These are phyloP conservation scores for Erodium maritimum DNA, from an alignment of 345 rosid species.

Conservation along the genomic window DNA sequence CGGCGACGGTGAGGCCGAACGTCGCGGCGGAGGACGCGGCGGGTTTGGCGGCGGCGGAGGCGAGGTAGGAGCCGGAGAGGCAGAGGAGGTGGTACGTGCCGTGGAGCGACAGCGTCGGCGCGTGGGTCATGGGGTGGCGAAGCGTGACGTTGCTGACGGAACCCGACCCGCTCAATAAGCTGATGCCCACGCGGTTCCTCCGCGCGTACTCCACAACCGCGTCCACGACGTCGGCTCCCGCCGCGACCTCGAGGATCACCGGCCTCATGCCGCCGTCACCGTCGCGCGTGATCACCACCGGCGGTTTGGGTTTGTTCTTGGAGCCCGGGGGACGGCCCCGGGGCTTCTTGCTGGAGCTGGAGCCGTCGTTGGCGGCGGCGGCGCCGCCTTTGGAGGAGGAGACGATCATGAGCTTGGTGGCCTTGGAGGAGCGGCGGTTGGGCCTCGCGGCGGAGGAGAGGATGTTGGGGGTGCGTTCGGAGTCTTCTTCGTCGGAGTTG, in stretches of 20 bases:
- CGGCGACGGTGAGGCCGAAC: constrained; percentile 13
- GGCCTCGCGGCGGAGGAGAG: too few relatives aligned
- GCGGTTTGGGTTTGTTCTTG: constrained; percentile 47
- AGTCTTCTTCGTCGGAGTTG: too few relatives aligned
- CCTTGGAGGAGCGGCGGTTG: too few relatives aligned
- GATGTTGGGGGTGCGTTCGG: too few relatives aligned
- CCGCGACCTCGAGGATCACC: constrained; percentile 33
- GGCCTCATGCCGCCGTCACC: constrained; percentile 30
- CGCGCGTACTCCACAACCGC: constrained; percentile 22
- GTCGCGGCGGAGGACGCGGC: constrained; percentile 1
- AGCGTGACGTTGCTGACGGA: constrained; percentile 33
- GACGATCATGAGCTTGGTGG: too few relatives aligned
- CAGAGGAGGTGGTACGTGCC: constrained; percentile 39
- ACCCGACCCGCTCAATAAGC: constrained; percentile 32
- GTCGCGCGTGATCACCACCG: constrained; percentile 26
- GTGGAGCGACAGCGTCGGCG: constrained; percentile 19
- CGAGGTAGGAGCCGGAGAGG: constrained; percentile 28
- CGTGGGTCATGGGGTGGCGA: constrained; percentile 28
- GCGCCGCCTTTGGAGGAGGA: too few relatives aligned
- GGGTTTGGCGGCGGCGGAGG: not conserved
- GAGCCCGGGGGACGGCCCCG: constrained; percentile 51
- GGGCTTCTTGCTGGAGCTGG: constrained; percentile 16
- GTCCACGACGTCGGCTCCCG: constrained; percentile 38
- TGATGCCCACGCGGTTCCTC: constrained; percentile 18
- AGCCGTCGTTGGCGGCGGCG: not conserved